Base-by-base conservation (phyloP, 805 yeast species). In the Metschnikowia colocasiae region DNA sequence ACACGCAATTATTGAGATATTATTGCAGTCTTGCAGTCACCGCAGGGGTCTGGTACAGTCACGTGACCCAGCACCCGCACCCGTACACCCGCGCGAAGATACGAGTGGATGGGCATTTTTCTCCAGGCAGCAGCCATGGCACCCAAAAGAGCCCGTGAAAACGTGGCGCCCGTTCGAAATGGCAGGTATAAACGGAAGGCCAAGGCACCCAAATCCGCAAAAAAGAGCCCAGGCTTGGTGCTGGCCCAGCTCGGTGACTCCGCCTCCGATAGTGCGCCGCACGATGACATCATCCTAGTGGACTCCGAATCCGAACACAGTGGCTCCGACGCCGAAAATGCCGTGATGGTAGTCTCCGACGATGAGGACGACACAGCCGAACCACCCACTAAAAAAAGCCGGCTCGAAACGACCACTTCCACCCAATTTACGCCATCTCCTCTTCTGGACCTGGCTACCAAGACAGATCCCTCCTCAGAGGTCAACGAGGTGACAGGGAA, bases 401-500 rank as follows among this genome's bases (percentile, higher is more conserved):
- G 37, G 20, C 22, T 22, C 22, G 43, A 47, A 10, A 29, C 30
- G 33, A 45, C 12, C 15, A 12, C 5, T 22, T 6, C 13, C 22
- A 8, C 10, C 7, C n/a, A 33, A 4, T 6, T 33, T 4, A 9
- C 36, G 1, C 10, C 34, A 1, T 31, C 34, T 31, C 10, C 34
- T n/a, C 6, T 6, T 9, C 34, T 6, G 6, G 16, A n/a, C 15
- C 4, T 10, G 16, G 12, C 19, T 2, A 9, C 19, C 6, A 9
- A 15, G 19, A 6, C 33, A 30, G 16, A n/a, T n/a, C 19, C 19
- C 9, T 8, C 22, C n/a, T 32, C 35, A 6, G 35, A 32, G 10
- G 15, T 15, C 4, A 73, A 75, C 48, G 77, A 68, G 33, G 59
- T 77, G 3, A 57, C 76, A 1, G 66, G 69, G 32, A 76, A 78